Evolutionary conservation across 176 grass and related monocot species (phyloP), one percentile per base, ranked within the genome.

Genomic region (Saccharum officinarum): DNA sequence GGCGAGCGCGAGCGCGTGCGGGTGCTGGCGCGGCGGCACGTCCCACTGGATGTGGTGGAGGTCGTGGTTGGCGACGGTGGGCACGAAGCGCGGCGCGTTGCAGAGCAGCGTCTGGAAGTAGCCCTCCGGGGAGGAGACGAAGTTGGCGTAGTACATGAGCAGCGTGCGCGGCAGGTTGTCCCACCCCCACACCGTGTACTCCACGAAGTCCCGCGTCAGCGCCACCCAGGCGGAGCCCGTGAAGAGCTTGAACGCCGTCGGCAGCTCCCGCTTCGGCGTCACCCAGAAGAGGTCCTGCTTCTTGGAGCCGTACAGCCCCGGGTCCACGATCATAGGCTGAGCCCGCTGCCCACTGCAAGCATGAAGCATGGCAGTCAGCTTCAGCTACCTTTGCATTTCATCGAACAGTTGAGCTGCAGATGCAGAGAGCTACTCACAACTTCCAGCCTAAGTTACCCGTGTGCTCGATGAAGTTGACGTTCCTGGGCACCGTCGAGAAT

Each of bases 131-230:
- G 97, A 96, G 14, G 93, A 96, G 13, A 99, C 23, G 85, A 99
- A 99, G 88, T 99, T 99, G 28, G 92, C 42, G 90, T 99, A 99
- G 93, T 99, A 99, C 97, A 99, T 99, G 86, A 99, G 97, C 37
- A 99, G 92, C 16, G 82, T 84, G 2, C 97, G 91, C 1, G 97
- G 97, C 31, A 99, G 90, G 83, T 99, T 99, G 91, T 99, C 97
- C 97, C 97, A 99, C 3, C 97, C 97, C 97, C 86, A 91, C 71
- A 96, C 86, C 42, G 90, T 90, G 88, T 91, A 99, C 80, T 94
- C 97, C 7, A 87, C 92, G 65, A 99, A 94, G 36, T 89, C 94
- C 0, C 90, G 92, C 8, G 83, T 82, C 26, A 99, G 87, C 1
- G 79, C 97, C 40, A 94, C 76, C 97, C 97, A 99, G 17, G 97